Percentiles rank a stretch among this genome's conserved stretches.
phyloP scores from a whole-genome alignment of 257 asterid genomes.

The Ballota nigra region DNA sequence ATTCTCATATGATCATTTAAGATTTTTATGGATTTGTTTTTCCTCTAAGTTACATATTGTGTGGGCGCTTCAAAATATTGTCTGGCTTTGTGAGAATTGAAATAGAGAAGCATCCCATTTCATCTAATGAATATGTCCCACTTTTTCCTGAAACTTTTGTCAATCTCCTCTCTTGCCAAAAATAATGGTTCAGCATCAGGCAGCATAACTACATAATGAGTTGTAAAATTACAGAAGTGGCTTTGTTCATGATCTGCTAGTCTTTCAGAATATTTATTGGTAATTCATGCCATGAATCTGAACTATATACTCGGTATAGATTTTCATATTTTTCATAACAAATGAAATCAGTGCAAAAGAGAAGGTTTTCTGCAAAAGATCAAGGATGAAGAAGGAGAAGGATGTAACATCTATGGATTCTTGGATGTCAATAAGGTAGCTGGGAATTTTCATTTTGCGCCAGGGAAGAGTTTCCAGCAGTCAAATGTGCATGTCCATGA shows the following conservation, averaged over 20 bases:
- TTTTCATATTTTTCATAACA: conserved; percentile 17
- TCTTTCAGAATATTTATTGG: neutral
- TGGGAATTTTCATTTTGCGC: conserved; percentile 98
- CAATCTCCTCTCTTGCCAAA: neutral
- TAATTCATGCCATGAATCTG: conserved; percentile 5
- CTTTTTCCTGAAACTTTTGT: conserved; percentile 8
- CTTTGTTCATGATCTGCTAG: too few species aligned
- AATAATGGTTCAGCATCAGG: conserved; percentile 7
- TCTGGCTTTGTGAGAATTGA: neutral
- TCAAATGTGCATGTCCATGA: conserved; percentile 87
- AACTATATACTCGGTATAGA: conserved; percentile 4
- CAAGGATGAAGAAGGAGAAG: conserved; percentile 97
- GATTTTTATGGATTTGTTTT: neutral
- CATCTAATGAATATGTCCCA: neutral
- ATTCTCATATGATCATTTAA: neutral
- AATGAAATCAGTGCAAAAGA: conserved; percentile 71
- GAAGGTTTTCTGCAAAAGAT: conserved; percentile 94
- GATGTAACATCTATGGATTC: conserved; percentile 89
- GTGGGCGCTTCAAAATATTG: neutral
- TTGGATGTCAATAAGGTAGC: conserved; percentile 94
- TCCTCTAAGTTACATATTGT: neutral
- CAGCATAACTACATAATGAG: neutral
- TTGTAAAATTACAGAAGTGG: neutral
- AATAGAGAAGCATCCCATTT: neutral
- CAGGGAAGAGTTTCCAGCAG: conserved; percentile 99